Evolutionary conservation across 306 rosid genomes (phyloP).

Genomic region (Urtica urens): DNA sequence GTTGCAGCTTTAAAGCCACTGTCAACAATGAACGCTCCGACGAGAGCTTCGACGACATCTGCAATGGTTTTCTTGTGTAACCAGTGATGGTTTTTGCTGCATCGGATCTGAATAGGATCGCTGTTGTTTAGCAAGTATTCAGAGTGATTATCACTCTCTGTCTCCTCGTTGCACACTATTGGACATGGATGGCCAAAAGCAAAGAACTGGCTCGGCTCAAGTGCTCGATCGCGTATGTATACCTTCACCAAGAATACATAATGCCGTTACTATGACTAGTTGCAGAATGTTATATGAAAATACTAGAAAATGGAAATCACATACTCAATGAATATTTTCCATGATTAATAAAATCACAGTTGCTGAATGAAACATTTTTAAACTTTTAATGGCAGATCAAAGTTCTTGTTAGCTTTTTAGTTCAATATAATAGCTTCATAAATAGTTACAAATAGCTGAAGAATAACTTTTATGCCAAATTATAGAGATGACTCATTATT

Average conservation of each 20-base stretch:
- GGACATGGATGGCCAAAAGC: constrained; percentile 74
- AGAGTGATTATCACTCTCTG: constrained; percentile 36
- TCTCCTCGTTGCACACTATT: constrained; percentile 45
- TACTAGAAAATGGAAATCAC: neutral
- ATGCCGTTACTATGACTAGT: neutral
- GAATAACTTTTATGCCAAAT: no score
- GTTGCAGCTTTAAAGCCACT: constrained; percentile 88
- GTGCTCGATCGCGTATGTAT: constrained; percentile 63
- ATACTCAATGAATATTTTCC: neutral
- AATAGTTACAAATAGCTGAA: no score
- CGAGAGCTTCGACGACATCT: constrained; percentile 89
- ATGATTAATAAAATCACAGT: no score
- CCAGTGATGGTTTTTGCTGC: constrained; percentile 91
- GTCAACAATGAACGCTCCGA: constrained; percentile 88
- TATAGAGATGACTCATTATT: no score
- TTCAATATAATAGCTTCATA: no score
- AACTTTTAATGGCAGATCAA: no score
- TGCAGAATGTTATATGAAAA: no score
- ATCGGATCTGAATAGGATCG: constrained; percentile 25
- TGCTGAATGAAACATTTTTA: no score
- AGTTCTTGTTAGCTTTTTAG: no score
- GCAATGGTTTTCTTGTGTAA: constrained; percentile 60
- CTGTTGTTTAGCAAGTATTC: constrained; percentile 22
- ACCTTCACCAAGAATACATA: constrained; percentile 36
- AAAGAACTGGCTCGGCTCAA: constrained; percentile 67